phyloP scores from a whole-genome alignment of 768 basidiomycete species.

The Psilocybe cyanescens region DNA sequence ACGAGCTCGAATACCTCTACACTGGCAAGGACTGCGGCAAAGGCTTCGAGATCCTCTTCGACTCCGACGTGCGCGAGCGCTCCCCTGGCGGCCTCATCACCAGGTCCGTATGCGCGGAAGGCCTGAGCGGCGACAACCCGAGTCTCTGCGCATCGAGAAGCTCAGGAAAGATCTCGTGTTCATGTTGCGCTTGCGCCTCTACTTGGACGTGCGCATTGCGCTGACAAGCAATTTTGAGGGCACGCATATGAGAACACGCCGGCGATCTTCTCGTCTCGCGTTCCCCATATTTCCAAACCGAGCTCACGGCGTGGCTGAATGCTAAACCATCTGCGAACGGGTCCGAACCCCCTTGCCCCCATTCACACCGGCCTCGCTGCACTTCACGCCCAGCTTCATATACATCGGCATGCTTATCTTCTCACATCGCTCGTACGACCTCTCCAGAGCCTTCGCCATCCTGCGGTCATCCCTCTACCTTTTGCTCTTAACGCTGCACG shows the following conservation, averaged over 20 bases:
- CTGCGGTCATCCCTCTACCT: constrained; percentile 85
- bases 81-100: not conserved
- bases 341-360: constrained; percentile 73
- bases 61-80: constrained; percentile 59
- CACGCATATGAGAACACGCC: constrained; percentile 65
- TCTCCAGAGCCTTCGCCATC: constrained; percentile 89
- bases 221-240: constrained; percentile 68
- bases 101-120: no score
- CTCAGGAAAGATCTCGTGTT: constrained; percentile 92
- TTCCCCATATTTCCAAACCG: constrained; percentile 83
- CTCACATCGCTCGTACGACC: constrained; percentile 91
- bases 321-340: constrained; percentile 26
- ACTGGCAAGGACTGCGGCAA: constrained; percentile 90
- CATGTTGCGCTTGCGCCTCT: constrained; percentile 97
- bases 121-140: constrained; percentile 22
- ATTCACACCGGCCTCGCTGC: constrained; percentile 92
- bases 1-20: constrained; percentile 94
- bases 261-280: constrained; percentile 90
- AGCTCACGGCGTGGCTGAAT: constrained; percentile 67
- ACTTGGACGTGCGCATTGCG: constrained; percentile 87
- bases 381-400: constrained; percentile 93
- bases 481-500: constrained; percentile 67
- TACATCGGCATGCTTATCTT: constrained; percentile 95
- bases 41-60: constrained; percentile 87
- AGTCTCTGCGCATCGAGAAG: constrained; percentile 72